Evolutionary conservation across 2,329 filamentous ascomycete species (phyloP), one percentile per base, ranked within the genome.

Genomic region (Cryphonectria nitschkei): DNA sequence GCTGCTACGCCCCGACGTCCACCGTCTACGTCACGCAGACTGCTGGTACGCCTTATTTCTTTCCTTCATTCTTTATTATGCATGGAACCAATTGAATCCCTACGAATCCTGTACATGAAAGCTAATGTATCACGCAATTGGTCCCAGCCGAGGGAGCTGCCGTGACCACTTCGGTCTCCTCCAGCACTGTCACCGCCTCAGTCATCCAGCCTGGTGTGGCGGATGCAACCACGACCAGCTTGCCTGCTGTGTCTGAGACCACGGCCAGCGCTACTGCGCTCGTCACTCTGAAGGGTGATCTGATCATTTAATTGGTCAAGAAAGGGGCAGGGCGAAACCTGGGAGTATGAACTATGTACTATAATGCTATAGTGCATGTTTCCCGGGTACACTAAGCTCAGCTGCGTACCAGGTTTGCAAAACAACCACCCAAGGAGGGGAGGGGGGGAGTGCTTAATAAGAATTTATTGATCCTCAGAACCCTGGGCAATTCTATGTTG

Each of bases 11-110:
- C 39, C 67, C 67, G 1, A 58, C 67, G 5, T 69, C 67, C 43
- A 69, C 67, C 4, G 67, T 69, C 37, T 69, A 69, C 26, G 61
- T 69, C 16, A 69, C 67, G 14, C 62, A 63, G 46, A 65, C 61
- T 41, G 61, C 61, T 64, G 61, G 61, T 64, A 26, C 22, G 61
- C 11, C 52, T 11, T 29, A 6, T 39, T 63, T n/a, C 4, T 39
- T 43, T 26, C 26, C 26, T 26, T 26, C 26, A 26, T 26, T 26
- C 26, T 26, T 26, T 26, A 26, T 26, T 26, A 26, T 26, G 26
- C 26, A 26, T 26, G 26, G 26, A 26, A 26, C 26, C 26, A 26
- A 26, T 26, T 26, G 26, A 26, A 26, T 26, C 1, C 26, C 26
- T 26, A 26, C 26, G 26, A 26, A 26, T 26, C 14, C 9, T 63